These are phyloP conservation scores for Beauveria medogensis DNA, from an alignment of 2,329 filamentous ascomycete species.

Conservation along the genomic window DNA sequence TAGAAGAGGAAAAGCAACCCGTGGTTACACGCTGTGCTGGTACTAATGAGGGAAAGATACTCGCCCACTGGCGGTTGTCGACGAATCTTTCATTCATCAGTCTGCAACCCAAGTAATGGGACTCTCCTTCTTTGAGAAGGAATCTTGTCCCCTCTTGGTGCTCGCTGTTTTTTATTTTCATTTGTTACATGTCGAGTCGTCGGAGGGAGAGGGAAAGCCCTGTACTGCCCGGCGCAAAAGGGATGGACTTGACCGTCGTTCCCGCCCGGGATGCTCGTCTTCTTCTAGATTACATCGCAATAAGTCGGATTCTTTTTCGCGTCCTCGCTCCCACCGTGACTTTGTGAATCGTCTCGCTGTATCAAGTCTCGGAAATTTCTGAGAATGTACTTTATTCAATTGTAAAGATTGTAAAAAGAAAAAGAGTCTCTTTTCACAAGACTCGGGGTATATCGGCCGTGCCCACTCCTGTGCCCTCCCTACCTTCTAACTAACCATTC, in stretches of 20 bases:
- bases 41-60: slow-evolving; percentile 99
- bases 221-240: slow-evolving; percentile 63
- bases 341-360: not conserved
- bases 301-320: too few species aligned
- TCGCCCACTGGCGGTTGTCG: slow-evolving; percentile 38
- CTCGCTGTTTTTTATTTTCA: slow-evolving; percentile 12
- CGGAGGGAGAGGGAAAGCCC: slow-evolving; percentile 85
- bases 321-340: too few species aligned
- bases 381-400: not conserved
- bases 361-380: slow-evolving; percentile 9
- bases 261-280: slow-evolving; percentile 37
- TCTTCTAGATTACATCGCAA: slow-evolving; percentile 10
- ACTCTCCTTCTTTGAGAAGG: too few species aligned
- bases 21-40: slow-evolving; percentile 36
- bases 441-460: not conserved
- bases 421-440: not conserved
- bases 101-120: not conserved
- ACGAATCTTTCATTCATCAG: slow-evolving; percentile 14
- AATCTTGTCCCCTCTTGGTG: slow-evolving; percentile 9
- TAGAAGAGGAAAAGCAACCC: not conserved
- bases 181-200: slow-evolving; percentile 9
- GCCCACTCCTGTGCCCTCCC: too few species aligned
- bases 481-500: too few species aligned
- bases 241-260: slow-evolving; percentile 83
- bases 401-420: not conserved